Base-by-base conservation (phyloP, 2,329 filamentous ascomycete genomes). In the Pseudogymnoascus destructans region DNA sequence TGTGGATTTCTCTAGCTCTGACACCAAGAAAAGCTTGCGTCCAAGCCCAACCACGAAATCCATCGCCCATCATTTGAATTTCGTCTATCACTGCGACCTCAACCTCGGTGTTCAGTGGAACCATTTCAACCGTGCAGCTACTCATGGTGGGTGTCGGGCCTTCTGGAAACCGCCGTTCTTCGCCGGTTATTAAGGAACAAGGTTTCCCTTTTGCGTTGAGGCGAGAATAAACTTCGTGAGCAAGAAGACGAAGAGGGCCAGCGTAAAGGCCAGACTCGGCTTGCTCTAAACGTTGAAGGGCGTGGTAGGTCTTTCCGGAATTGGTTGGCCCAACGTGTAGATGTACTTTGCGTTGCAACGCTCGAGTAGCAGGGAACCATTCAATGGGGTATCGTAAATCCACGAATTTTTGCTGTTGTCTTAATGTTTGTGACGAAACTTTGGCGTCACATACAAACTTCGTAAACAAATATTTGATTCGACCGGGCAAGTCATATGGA, bases 31-130 rank as follows among this genome's bases (percentile, higher is more conserved):
- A 76, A 1, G 93, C 93, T 65, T 90, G 82, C 1, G 91, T 95
- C 93, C 93, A 98, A 2, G 90, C 91, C 84, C 87, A 95, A 1
- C 95, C 93, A 64, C 93, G 85, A 0, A 89, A 81, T 0, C 70
- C 62, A 66, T 90, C 85, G 13, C 82, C 85, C 64, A 98, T 89
- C 93, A 98, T 97, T 72, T 98, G 93, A 59, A 98, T 97, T 73
- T 98, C 93, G 68, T 98, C 93, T 62, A 98, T 92, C 64, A 98
- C 92, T 1, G 89, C 92, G 33, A 98, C 91, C 40, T 97, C 92
- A 35, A 84, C 74, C 17, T 69, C 65, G 17, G 68, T 61, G 61
- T 58, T 67, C 6, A 64, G 62, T 5, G 79, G 79, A 21, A 84
- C 78, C 85, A 98, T 98, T 70, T 98, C 93, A 2, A 98, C 93